These are phyloP conservation scores for Amylocarpus encephaloides DNA, from an alignment of 2,329 filamentous ascomycete genomes.

Conservation along the genomic window DNA sequence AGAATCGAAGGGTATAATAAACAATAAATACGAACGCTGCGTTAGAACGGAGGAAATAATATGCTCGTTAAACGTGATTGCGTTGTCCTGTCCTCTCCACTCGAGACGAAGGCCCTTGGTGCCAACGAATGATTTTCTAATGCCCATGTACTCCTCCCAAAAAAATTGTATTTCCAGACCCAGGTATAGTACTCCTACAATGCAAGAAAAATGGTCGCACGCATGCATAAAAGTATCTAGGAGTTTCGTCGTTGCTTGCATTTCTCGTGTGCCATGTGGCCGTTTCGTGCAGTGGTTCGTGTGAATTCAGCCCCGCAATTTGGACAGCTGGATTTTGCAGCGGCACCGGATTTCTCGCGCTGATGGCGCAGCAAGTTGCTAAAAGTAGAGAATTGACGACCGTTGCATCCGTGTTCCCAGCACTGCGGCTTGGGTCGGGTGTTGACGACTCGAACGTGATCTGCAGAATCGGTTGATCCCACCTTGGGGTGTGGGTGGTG, in stretches of 20 bases:
- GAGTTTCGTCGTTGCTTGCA: constrained; percentile 67
- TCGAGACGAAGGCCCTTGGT: background rate
- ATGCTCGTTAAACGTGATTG: background rate
- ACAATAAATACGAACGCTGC: no score
- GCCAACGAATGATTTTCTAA: constrained; percentile 4
- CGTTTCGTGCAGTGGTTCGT: constrained; percentile 79
- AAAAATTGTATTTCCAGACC: background rate
- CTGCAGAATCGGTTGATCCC: constrained; percentile 36
- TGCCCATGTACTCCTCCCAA: constrained; percentile 2
- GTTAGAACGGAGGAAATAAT: background rate
- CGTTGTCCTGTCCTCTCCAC: background rate
- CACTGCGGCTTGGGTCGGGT: constrained; percentile 88
- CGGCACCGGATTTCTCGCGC: constrained; percentile 87
- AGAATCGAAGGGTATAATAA: constrained; percentile 5
- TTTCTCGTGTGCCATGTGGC: constrained; percentile 81
- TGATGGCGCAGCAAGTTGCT: constrained; percentile 91
- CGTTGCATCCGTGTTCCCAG: constrained; percentile 96
- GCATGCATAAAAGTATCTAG: constrained; percentile 18
- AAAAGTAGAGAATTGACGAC: constrained; percentile 91
- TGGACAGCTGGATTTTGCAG: constrained; percentile 80
- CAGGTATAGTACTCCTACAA: background rate
- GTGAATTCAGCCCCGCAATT: constrained; percentile 93
- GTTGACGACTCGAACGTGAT: constrained; percentile 62
- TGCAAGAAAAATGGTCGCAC: background rate
- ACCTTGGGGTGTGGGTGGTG: constrained; percentile 33